A percentile compares a stretch with the other conserved stretches of the same genome.
Conservation (phyloP, 768 basidiomycete species). For the Boletus subcaerulescens region DNA sequence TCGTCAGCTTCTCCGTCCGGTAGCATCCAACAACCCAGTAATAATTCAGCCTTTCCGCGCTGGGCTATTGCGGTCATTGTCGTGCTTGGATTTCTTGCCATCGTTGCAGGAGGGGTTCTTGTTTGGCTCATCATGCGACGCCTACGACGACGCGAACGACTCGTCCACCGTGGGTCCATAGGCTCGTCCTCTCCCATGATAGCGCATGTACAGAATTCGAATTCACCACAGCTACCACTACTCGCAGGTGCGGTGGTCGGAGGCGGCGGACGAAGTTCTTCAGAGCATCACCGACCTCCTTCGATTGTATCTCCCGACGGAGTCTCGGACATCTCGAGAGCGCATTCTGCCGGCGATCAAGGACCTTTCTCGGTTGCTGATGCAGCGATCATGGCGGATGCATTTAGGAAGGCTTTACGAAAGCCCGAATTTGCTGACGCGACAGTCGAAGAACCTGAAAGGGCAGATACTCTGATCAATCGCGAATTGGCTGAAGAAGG, state of each 20-base stretch:
- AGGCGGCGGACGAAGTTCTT: constrained; percentile 32
- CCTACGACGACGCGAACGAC: constrained; percentile 49
- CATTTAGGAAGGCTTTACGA: constrained; percentile 83
- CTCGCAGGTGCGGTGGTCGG: constrained; percentile 36
- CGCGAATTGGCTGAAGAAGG: constrained; percentile 86
- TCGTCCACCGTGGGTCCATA: constrained; percentile 69
- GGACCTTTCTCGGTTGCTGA: constrained; percentile 80
- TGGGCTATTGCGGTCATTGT: constrained; percentile 94
- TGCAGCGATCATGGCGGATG: constrained; percentile 91
- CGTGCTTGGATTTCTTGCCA: constrained; percentile 80
- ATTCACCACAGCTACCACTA: constrained; percentile 47
- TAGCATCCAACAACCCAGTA: constrained; percentile 43
- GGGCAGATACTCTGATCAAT: constrained; percentile 46
- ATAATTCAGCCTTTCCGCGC: constrained; percentile 58
- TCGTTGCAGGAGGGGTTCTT: constrained; percentile 64
- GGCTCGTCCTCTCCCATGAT: constrained; percentile 85
- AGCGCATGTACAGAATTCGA: constrained; percentile 47
- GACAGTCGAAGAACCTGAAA: constrained; percentile 58
- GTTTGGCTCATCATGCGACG: constrained; percentile 72
- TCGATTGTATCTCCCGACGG: constrained; percentile 62
- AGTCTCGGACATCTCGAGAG: constrained; percentile 66
- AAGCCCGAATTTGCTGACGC: constrained; percentile 82
- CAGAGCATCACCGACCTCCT: constrained; percentile 33
- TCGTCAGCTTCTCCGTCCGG: constrained; percentile 27
- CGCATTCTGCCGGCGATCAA: constrained; percentile 57